phyloP scores from a whole-genome alignment of 2,329 filamentous ascomycete genomes.

The Capronia americana region DNA sequence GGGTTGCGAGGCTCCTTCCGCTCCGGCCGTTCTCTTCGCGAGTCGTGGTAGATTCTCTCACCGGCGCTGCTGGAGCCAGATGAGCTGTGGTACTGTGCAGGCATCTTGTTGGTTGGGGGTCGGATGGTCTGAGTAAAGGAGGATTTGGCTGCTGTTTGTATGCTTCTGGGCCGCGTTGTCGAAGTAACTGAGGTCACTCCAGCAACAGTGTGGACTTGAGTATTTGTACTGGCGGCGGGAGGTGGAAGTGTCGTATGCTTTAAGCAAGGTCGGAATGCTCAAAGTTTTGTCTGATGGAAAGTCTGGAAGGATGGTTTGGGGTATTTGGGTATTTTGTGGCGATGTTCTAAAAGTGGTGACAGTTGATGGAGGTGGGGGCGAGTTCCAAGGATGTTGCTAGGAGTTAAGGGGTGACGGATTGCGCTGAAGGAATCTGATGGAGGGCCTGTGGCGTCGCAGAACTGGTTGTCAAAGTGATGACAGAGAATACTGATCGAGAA shows the following conservation, averaged over 20 bases:
- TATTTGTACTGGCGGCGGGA: conserved; percentile 3
- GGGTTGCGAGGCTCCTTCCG: conserved; percentile 34
- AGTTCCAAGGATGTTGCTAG: conserved; percentile 29
- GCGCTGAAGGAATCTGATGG: conserved; percentile 23
- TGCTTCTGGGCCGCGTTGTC: not conserved
- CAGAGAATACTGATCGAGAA: conserved; percentile 12
- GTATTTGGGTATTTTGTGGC: conserved; percentile 23
- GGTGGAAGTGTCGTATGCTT: conserved; percentile 1
- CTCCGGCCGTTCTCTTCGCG: conserved; percentile 29
- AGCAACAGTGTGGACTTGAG: not conserved
- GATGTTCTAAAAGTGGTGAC: conserved; percentile 36
- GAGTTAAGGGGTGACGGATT: conserved; percentile 27
- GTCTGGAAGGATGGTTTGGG: conserved; percentile 18
- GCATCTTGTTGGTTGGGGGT: conserved; percentile 25
- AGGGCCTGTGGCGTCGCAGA: conserved; percentile 10
- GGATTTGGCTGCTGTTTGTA: not conserved
- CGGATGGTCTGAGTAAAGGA: not conserved
- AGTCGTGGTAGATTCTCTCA: conserved; percentile 33
- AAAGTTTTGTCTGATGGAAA: conserved; percentile 5
- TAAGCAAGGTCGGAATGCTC: not conserved
- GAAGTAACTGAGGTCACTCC: conserved; percentile 1
- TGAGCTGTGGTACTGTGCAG: conserved; percentile 35
- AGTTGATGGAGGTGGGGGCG: conserved; percentile 34
- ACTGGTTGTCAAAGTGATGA: conserved; percentile 12
- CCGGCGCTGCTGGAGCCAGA: conserved; percentile 34